Conservation (phyloP, 2,329 filamentous ascomycete genomes). For the Aspergillus persii region DNA sequence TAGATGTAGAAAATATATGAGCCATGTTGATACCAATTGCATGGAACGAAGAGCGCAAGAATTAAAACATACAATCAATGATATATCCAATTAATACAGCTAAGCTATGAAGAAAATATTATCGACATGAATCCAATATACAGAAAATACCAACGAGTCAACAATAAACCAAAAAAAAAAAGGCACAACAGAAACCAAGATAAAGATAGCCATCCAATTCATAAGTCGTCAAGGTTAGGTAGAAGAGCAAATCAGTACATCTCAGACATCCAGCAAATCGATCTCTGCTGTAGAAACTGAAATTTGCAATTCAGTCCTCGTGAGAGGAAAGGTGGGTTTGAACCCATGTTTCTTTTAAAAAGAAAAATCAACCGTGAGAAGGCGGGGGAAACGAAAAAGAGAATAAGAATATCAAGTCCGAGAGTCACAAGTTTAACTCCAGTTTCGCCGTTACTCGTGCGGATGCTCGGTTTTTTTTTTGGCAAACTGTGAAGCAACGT, state of each 20-base stretch:
- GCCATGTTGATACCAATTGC: no score
- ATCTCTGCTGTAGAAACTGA: not conserved
- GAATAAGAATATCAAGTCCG: not conserved
- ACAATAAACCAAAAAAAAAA: not conserved
- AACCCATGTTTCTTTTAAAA: constrained; percentile 4
- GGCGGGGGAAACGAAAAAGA: constrained; percentile 14
- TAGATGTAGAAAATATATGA: not conserved
- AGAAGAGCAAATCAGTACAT: not conserved
- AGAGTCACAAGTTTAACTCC: constrained; percentile 23
- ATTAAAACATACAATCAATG: constrained; percentile 1
- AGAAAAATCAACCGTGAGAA: constrained; percentile 7
- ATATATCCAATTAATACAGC: constrained; percentile 31
- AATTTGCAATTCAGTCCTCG: not conserved
- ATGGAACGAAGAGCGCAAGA: not conserved
- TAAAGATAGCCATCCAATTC: not conserved
- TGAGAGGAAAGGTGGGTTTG: constrained; percentile 8
- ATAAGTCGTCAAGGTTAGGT: not conserved
- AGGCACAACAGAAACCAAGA: constrained; percentile 10
- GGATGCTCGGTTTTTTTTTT: not conserved
- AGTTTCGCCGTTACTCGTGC: constrained; percentile 19
- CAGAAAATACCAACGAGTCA: constrained; percentile 18
- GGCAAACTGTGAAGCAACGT: constrained; percentile 8
- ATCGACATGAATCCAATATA: constrained; percentile 26
- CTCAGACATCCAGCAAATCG: not conserved
- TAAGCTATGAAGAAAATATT: constrained; percentile 19